These are phyloP conservation scores for Penicillium concentricum DNA, from an alignment of 2,329 filamentous ascomycete species.

Conservation along the genomic window DNA sequence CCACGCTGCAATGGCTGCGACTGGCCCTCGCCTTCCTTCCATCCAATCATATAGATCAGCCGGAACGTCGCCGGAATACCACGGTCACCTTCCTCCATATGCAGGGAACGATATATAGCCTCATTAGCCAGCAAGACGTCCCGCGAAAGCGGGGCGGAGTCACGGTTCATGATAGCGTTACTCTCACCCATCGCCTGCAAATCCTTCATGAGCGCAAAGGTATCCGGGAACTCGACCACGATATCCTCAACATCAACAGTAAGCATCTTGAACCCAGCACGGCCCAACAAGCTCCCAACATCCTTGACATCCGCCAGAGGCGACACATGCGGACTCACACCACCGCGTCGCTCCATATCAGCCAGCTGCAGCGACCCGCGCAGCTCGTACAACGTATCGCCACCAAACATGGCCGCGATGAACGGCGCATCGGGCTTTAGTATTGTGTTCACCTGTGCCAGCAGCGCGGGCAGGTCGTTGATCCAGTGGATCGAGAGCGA, in stretches of 20 bases:
- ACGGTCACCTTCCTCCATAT: constrained; percentile 70
- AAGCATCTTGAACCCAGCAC: constrained; percentile 89
- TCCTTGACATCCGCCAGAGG: constrained; percentile 90
- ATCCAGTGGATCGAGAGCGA: constrained; percentile 94
- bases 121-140: constrained; percentile 87
- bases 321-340: constrained; percentile 85
- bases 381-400: constrained; percentile 89
- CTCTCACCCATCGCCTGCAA: constrained; percentile 94
- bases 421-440: constrained; percentile 91
- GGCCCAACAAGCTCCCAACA: constrained; percentile 80
- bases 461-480: constrained; percentile 85
- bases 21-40: constrained; percentile 82
- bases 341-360: constrained; percentile 85
- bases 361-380: constrained; percentile 91
- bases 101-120: constrained; percentile 81
- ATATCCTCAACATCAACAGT: constrained; percentile 98
- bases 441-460: constrained; percentile 80
- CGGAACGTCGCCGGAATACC: constrained; percentile 85
- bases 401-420: constrained; percentile 93
- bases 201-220: constrained; percentile 88
- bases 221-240: constrained; percentile 88
- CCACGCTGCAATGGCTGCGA: constrained; percentile 77
- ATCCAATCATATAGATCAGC: constrained; percentile 98
- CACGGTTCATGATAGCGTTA: constrained; percentile 82
- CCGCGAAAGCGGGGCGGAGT: constrained; percentile 71